Conservation (phyloP, 2,329 filamentous ascomycete genomes). For the Bipolaris bicolor region DNA sequence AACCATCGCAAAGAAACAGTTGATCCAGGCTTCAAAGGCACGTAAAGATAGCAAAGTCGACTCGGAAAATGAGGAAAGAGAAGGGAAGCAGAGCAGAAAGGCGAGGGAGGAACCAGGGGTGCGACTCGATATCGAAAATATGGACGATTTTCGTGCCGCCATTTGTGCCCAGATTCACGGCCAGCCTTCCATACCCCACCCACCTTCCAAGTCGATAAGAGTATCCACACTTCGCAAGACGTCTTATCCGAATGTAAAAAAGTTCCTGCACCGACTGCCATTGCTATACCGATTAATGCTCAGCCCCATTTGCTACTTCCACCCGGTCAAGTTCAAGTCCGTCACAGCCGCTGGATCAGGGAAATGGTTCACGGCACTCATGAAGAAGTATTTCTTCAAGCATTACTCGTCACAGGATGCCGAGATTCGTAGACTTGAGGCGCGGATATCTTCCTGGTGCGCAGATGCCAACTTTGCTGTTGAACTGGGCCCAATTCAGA, state of each 20-base stretch:
- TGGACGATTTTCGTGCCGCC: slow-evolving; percentile 55
- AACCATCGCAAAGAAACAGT: slow-evolving; percentile 33
- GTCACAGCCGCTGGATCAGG: slow-evolving; percentile 59
- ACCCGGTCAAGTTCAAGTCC: slow-evolving; percentile 58
- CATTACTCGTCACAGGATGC: slow-evolving; percentile 53
- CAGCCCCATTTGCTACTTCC: slow-evolving; percentile 59
- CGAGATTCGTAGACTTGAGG: slow-evolving; percentile 55
- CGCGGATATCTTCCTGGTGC: slow-evolving; percentile 57
- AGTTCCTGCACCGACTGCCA: slow-evolving; percentile 58
- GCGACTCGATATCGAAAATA: slow-evolving; percentile 48
- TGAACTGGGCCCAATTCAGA: slow-evolving; percentile 54
- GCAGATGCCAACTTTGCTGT: slow-evolving; percentile 61
- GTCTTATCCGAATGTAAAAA: slow-evolving; percentile 49
- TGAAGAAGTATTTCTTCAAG: slow-evolving; percentile 59
- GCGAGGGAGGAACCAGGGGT: slow-evolving; percentile 10
- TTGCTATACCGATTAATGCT: slow-evolving; percentile 58
- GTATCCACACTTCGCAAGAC: slow-evolving; percentile 57
- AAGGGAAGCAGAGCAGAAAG: slow-evolving; percentile 16
- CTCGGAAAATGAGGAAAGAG: slow-evolving; percentile 32
- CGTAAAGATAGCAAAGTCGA: slow-evolving; percentile 34
- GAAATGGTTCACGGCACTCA: slow-evolving; percentile 56
- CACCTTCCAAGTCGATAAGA: slow-evolving; percentile 56
- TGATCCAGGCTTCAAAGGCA: slow-evolving; percentile 33
- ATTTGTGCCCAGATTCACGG: slow-evolving; percentile 57
- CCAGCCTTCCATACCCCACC: slow-evolving; percentile 58